phyloP scores from a whole-genome alignment of 805 yeast species.

The Candida cerambycidarum region DNA sequence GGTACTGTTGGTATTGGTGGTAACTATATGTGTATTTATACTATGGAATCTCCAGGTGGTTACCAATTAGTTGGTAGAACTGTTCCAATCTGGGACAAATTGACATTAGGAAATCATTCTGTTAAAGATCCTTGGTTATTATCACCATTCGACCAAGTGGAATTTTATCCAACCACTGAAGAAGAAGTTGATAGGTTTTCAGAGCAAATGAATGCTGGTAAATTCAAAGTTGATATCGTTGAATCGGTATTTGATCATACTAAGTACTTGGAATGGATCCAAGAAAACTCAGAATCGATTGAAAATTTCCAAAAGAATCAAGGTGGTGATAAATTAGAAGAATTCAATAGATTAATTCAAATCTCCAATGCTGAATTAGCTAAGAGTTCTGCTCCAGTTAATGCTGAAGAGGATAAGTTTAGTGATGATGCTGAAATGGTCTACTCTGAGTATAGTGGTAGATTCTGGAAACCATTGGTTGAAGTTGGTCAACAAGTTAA shows the following conservation, averaged over 20 bases:
- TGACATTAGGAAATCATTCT: conserved; percentile 67
- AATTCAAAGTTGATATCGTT: conserved; percentile 69
- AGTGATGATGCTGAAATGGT: conserved; percentile 81
- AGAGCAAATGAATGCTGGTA: conserved; percentile 78
- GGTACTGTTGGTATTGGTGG: conserved; percentile 99
- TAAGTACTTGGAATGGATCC: conserved; percentile 76
- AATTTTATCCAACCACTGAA: conserved; percentile 89
- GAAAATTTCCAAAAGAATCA: conserved; percentile 64
- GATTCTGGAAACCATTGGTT: conserved; percentile 93
- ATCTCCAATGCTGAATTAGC: conserved; percentile 74
- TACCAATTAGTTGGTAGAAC: conserved; percentile 96
- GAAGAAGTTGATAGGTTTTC: conserved; percentile 70
- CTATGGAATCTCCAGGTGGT: conserved; percentile 99
- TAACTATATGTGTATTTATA: conserved; percentile 97
- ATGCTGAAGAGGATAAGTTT: conserved; percentile 52
- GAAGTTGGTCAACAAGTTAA: conserved; percentile 72
- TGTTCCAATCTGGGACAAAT: conserved; percentile 96
- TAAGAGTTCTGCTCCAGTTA: conserved; percentile 47
- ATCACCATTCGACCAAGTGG: conserved; percentile 90
- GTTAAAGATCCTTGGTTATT: conserved; percentile 79
- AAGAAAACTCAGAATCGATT: conserved; percentile 70
- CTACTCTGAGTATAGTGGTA: conserved; percentile 94
- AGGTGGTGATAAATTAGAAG: conserved; percentile 79
- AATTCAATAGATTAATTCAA: conserved; percentile 81
- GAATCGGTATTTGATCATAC: conserved; percentile 82